Evolutionary conservation across 805 yeast species (phyloP).

Genomic region (Pichia californica): DNA sequence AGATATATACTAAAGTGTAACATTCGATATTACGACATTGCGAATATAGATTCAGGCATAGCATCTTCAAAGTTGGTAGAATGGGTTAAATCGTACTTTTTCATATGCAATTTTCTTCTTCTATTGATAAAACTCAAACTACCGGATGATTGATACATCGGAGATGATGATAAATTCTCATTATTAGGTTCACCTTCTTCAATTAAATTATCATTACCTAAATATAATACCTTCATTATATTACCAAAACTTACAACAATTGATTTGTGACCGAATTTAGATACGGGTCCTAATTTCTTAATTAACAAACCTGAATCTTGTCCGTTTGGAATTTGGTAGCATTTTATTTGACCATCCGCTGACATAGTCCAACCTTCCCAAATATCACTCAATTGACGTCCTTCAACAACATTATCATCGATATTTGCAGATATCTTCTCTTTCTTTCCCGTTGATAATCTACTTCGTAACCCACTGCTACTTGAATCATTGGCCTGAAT

Average conservation of each 20-base stretch:
- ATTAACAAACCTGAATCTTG: conserved; percentile 41
- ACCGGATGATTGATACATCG: conserved; percentile 18
- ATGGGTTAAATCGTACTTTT: conserved; percentile 31
- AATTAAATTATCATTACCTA: conserved; percentile 69
- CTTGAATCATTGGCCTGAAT: too few species aligned
- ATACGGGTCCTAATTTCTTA: conserved; percentile 53
- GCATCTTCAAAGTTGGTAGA: conserved; percentile 31
- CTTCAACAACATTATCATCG: background rate
- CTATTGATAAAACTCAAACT: conserved; percentile 31
- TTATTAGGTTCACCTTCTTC: conserved; percentile 49
- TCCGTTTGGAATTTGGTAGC: conserved; percentile 51
- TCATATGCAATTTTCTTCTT: conserved; percentile 29
- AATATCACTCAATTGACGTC: conserved; percentile 28
- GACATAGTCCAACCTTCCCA: conserved; percentile 85
- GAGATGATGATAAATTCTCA: conserved; percentile 22
- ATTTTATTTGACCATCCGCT: conserved; percentile 55
- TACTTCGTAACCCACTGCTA: too few species aligned
- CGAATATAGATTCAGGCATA: background rate
- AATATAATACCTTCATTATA: conserved; percentile 60
- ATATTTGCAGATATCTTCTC: background rate
- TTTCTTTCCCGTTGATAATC: background rate
- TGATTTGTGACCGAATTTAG: conserved; percentile 71
- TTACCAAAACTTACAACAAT: conserved; percentile 73
- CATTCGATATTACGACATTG: background rate
- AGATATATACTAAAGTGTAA: too few species aligned